Evolutionary conservation across 169 alveolate species (phyloP).

Genomic region (Plasmodium blacklocki): DNA sequence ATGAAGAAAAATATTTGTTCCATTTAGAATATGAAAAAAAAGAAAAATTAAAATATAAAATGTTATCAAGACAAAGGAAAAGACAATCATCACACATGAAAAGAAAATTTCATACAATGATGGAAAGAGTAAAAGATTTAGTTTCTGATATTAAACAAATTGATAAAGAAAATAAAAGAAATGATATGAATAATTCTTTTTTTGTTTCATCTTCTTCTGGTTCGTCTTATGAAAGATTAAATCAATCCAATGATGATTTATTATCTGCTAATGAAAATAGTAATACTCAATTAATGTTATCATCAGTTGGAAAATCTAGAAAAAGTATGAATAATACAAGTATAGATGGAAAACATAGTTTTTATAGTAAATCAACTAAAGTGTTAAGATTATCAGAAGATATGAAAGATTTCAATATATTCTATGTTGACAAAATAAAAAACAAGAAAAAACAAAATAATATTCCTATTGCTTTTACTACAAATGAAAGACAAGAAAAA

Average conservation of each 20-base stretch:
- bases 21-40: slow-evolving; percentile 69
- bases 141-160: slow-evolving; percentile 50
- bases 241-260: slow-evolving; percentile 17
- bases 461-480: background rate
- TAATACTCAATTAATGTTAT: slow-evolving; percentile 40
- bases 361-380: slow-evolving; percentile 62
- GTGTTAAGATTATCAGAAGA: slow-evolving; percentile 19
- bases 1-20: slow-evolving; percentile 67
- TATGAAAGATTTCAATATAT: background rate
- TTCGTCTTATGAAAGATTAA: background rate
- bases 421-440: background rate
- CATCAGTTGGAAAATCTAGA: slow-evolving; percentile 64
- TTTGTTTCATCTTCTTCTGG: slow-evolving; percentile 74
- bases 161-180: slow-evolving; percentile 65
- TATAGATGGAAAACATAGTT: slow-evolving; percentile 41
- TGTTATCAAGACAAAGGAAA: slow-evolving; percentile 41
- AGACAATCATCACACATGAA: slow-evolving; percentile 38
- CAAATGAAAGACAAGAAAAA: background rate
- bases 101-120: slow-evolving; percentile 52
- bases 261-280: slow-evolving; percentile 29
- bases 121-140: slow-evolving; percentile 47
- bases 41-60: slow-evolving; percentile 71
- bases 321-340: slow-evolving; percentile 46
- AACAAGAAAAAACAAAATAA: background rate
- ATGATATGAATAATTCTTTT: slow-evolving; percentile 70